A percentile compares a stretch with the other conserved stretches of the same genome.
Evolutionary conservation across 768 basidiomycete species (phyloP).

Genomic region (Amanita phalloides): DNA sequence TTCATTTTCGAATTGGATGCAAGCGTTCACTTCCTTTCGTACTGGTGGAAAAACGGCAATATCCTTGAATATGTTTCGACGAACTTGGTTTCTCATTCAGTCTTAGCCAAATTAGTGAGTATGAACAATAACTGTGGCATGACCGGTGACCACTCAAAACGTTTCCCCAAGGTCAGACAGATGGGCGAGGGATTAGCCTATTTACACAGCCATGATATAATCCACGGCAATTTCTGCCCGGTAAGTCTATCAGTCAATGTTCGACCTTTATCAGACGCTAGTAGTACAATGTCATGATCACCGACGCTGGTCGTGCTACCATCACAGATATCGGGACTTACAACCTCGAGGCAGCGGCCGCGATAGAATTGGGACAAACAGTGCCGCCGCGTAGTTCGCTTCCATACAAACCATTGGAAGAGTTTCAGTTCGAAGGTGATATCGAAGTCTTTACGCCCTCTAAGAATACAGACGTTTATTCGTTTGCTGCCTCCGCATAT

Average conservation of each 20-base stretch:
- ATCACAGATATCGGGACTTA: neutral
- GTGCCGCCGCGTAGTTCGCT: neutral
- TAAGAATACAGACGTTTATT: neutral
- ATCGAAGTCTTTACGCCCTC: neutral
- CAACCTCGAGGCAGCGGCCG: neutral
- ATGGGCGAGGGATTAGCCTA: neutral
- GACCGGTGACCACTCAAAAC: neutral
- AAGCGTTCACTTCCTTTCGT: neutral
- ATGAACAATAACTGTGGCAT: neutral
- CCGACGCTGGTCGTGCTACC: neutral
- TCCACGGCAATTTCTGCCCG: neutral
- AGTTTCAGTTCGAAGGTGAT: neutral
- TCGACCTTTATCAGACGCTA: neutral
- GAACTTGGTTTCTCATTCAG: neutral
- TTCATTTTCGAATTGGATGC: neutral
- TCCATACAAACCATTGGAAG: neutral
- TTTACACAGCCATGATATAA: neutral
- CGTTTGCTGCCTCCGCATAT: neutral
- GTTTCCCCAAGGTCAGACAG: neutral
- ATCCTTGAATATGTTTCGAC: neutral
- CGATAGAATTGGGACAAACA: neutral
- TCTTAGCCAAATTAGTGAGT: neutral
- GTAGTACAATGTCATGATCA: neutral
- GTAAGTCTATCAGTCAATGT: neutral
- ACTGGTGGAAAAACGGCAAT: neutral